Base-by-base conservation (phyloP, 1,139 yeast genomes). In the Zygoascus sp. region DNA sequence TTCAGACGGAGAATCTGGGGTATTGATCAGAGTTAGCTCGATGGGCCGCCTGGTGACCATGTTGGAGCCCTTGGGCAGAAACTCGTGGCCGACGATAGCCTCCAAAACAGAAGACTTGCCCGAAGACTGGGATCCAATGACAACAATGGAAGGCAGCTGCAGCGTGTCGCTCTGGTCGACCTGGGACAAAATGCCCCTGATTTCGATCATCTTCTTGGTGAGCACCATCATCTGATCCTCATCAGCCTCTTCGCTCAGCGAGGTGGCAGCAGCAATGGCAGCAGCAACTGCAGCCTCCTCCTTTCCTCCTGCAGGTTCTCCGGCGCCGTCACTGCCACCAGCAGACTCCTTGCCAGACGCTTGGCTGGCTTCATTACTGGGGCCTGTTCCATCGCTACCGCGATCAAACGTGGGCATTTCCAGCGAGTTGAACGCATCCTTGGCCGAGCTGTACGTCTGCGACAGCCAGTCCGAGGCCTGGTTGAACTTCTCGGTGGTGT, bases 41-140 rank as follows among this genome's bases (percentile, higher is more conserved):
- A 90, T 89, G 1, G 97, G 97, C 58, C 97, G 77, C 64, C 96
- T 77, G 0, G 97, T 90, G 19, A 90, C 97, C 97, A 90, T 90
- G 62, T 90, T 90, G 40, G 84, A 79, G 22, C 97, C 97, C 65
- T 90, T 90, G 23, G 97, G 97, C 50, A 90, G 70, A 58, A 90
- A 90, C 60, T 90, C 96, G 58, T 85, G 95, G 10, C 97, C 97
- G 1, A 90, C 97, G 51, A 90, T 84, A 13, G 96, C 80, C 63
- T 90, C 97, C 50, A 90, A 74, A 1, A 90, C 97, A 0, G 97
- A 89, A 0, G 96, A 86, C 65, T 90, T 90, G 45, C 99, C 99
- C 44, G 96, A 87, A 9, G 96, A 86, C 68, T 94, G 98, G 1
- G 98, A 92, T 0, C 99, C 98, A 55, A 94, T 80, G 1, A 94